These are phyloP conservation scores for Eimeria necatrix DNA, from an alignment of 169 alveolate species.

Conservation along the genomic window DNA sequence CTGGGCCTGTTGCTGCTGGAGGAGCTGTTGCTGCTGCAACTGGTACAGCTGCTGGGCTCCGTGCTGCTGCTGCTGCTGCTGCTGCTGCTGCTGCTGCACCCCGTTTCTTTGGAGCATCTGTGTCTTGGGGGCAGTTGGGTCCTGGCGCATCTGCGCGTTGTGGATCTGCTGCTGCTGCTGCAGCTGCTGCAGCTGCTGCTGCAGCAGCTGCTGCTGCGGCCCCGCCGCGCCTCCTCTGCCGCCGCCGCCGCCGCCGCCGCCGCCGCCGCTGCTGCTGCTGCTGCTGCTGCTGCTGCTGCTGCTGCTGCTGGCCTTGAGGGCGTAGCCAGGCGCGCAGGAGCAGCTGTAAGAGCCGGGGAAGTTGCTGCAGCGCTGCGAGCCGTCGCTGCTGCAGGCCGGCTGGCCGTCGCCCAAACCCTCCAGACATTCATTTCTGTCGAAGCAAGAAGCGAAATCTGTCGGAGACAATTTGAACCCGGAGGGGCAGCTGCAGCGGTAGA, in stretches of 20 bases:
- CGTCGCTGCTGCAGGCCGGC: conserved; percentile 33
- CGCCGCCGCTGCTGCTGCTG: not conserved
- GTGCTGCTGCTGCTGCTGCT: not conserved
- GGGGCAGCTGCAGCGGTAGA: conserved; percentile 51
- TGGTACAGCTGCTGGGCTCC: not conserved
- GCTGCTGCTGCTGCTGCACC: not conserved
- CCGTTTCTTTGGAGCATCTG: too few species aligned
- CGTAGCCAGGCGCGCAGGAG: conserved; percentile 14
- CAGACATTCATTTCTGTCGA: conserved; percentile 48
- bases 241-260: not conserved
- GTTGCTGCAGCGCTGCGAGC: conserved; percentile 45
- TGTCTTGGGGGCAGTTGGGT: not conserved
- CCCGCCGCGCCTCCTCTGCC: not conserved
- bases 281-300: not conserved
- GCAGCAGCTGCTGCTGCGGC: too few species aligned
- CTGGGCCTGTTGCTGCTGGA: not conserved
- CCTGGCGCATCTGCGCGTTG: too few species aligned
- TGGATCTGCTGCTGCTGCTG: too few species aligned
- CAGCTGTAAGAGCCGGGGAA: conserved; percentile 21
- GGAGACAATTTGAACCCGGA: not conserved
- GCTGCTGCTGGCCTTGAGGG: not conserved
- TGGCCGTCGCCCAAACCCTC: conserved; percentile 29
- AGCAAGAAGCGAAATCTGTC: not conserved
- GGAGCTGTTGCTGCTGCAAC: not conserved
- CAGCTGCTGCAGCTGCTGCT: not conserved